These are phyloP conservation scores for Myrica gale DNA, from an alignment of 306 rosid genomes.

Conservation along the genomic window DNA sequence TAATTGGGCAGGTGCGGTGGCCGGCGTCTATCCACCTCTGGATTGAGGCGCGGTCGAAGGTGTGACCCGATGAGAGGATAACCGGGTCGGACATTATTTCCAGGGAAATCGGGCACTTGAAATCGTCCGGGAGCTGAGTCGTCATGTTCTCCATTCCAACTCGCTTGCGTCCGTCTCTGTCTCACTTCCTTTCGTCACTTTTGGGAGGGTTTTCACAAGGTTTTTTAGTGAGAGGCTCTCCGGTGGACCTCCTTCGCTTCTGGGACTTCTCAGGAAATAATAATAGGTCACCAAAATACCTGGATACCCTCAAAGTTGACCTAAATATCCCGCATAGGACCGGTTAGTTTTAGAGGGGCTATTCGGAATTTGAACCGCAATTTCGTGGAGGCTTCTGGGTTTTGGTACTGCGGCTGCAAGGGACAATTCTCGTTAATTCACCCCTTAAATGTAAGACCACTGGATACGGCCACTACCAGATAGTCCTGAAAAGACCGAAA, in stretches of 20 bases:
- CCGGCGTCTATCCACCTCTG: conserved; percentile 87
- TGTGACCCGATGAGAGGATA: conserved; percentile 80
- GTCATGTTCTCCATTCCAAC: conserved; percentile 41
- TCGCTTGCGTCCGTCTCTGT: not conserved
- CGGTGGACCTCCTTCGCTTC: not conserved
- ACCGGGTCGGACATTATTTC: conserved; percentile 93
- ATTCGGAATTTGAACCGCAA: no score
- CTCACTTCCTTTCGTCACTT: not conserved
- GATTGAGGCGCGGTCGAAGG: conserved; percentile 74
- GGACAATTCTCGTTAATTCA: no score
- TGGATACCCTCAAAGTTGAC: conserved; percentile 5
- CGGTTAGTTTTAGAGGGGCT: not conserved
- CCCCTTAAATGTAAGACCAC: no score
- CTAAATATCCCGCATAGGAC: not conserved
- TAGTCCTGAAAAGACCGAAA: no score
- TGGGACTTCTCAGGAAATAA: not conserved
- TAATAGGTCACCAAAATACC: not conserved
- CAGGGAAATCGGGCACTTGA: conserved; percentile 80
- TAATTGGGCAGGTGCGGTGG: conserved; percentile 81
- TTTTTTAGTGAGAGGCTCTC: conserved; percentile 6
- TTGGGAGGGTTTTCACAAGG: conserved; percentile 43
- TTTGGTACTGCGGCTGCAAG: no score
- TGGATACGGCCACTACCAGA: no score
- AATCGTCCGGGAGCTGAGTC: conserved; percentile 63
- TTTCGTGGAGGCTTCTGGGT: no score